Percentiles rank a stretch among this genome's conserved stretches.
Conservation (phyloP, 441 rosid genomes). For the Pelargonium fulgidum region DNA sequence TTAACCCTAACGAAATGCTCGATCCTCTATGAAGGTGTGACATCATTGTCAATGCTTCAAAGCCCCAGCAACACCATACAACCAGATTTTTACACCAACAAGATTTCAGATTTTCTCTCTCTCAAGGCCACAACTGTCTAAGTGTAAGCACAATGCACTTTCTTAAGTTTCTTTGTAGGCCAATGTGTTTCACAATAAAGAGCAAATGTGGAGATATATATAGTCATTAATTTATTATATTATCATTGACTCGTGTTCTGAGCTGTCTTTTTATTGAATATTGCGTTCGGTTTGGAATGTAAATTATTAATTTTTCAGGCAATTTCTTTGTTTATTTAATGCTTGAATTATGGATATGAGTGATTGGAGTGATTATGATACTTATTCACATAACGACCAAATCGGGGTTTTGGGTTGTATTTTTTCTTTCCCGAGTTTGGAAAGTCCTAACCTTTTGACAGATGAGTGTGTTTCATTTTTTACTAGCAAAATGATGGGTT, state of each 20-base stretch:
- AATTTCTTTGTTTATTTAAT: too few species aligned
- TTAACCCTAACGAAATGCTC: background rate
- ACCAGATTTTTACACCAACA: constrained; percentile 67
- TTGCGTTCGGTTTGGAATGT: background rate
- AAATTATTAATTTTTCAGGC: too few species aligned
- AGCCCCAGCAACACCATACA: constrained; percentile 53
- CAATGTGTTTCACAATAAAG: background rate
- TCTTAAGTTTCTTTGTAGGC: background rate
- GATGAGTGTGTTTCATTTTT: too few species aligned
- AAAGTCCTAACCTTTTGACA: too few species aligned
- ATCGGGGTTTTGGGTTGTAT: too few species aligned
- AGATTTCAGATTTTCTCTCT: constrained; percentile 64
- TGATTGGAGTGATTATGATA: too few species aligned
- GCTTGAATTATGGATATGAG: too few species aligned
- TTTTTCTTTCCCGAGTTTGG: too few species aligned
- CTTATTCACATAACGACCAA: too few species aligned
- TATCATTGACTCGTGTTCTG: background rate
- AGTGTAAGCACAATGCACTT: constrained; percentile 15
- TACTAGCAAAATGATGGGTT: too few species aligned
- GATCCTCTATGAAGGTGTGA: constrained; percentile 42
- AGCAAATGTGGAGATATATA: background rate
- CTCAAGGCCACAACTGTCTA: constrained; percentile 55
- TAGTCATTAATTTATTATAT: background rate
- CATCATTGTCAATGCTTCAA: constrained; percentile 58
- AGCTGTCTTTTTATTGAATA: background rate